Evolutionary conservation across 129 eudicot genomes (phyloP), one percentile per base, ranked within the genome.

Genomic region (Lactuca saligna): DNA sequence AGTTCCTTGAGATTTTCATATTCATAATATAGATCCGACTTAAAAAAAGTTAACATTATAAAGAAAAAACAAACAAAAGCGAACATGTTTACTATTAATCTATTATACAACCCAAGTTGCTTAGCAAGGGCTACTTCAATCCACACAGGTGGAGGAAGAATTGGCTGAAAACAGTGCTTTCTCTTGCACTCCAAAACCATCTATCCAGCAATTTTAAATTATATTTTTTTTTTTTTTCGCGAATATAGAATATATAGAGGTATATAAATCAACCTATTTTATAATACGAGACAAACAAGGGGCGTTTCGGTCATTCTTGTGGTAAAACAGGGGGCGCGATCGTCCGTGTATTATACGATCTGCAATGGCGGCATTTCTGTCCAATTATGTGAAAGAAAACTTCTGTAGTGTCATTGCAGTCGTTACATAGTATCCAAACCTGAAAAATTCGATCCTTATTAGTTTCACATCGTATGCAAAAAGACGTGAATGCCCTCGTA

Each of bases 351-450:
- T 94, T 94, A 44, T 94, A 94, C 3, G 99, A 94, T 57, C 74
- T 73, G 76, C 99, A 94, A 63, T 94, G 97, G 75, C 84, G 81
- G 86, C 99, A 94, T 74, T 94, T 94, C 74, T 90, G 99, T 14
- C 99, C 99, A 29, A 94, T 70, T 49, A 94, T 87, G 78, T 94
- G 99, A 79, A 94, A 94, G 85, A 72, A 80, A 31, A 85, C 96
- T 61, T 94, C 97, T 0, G 96, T 94, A 0, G 99, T 90, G 70
- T 90, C 99, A 34, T 90, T 90, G 89, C 99, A 94, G 83, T 94
- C 99, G 12, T 94, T 94, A 32, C 99, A 94, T 17, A 94, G 69
- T 53, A 94, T 85, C 99, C 99, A 94, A 4, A 89, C 90, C 99
- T 93, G 97, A 65, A 71, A 71, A 68, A 54, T 48, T 0, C 3